Percentiles rank a stretch among this genome's conserved stretches.
Evolutionary conservation across 768 basidiomycete species (phyloP).

Genomic region (Leccinum subgranulosum): DNA sequence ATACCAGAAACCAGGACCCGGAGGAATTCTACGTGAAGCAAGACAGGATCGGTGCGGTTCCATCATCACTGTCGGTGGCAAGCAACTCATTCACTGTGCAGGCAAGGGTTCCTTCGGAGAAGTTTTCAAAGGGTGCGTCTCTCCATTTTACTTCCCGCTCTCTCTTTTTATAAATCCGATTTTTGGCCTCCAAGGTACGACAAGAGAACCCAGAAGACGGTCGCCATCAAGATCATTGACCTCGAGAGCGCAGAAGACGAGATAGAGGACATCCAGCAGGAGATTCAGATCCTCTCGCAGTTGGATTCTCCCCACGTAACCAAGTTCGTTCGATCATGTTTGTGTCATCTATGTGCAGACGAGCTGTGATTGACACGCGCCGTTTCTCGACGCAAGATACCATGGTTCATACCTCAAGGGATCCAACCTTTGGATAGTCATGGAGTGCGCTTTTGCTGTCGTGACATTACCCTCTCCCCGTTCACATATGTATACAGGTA

Average conservation of each 20-base stretch:
- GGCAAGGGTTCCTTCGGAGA: constrained; percentile 99
- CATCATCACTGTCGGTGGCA: constrained; percentile 8
- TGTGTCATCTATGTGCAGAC: constrained; percentile 27
- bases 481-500: constrained; percentile 51
- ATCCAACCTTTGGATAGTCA: constrained; percentile 97
- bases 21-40: constrained; percentile 97
- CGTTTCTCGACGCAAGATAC: constrained; percentile 53
- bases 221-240: constrained; percentile 99
- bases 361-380: constrained; percentile 30
- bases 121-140: constrained; percentile 91
- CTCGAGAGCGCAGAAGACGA: constrained; percentile 99
- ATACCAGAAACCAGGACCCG: constrained; percentile 77
- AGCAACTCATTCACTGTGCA: constrained; percentile 32
- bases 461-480: not conserved
- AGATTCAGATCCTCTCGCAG: constrained; percentile 97
- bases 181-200: constrained; percentile 64
- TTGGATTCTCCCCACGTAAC: constrained; percentile 96
- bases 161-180: constrained; percentile 1
- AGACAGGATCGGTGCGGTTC: constrained; percentile 83
- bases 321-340: constrained; percentile 57
- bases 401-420: constrained; percentile 96
- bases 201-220: constrained; percentile 92
- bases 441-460: constrained; percentile 64
- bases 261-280: constrained; percentile 99
- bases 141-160: not conserved